phyloP scores from a whole-genome alignment of 2,329 filamentous ascomycete species.

The Helicocarpus griseus region DNA sequence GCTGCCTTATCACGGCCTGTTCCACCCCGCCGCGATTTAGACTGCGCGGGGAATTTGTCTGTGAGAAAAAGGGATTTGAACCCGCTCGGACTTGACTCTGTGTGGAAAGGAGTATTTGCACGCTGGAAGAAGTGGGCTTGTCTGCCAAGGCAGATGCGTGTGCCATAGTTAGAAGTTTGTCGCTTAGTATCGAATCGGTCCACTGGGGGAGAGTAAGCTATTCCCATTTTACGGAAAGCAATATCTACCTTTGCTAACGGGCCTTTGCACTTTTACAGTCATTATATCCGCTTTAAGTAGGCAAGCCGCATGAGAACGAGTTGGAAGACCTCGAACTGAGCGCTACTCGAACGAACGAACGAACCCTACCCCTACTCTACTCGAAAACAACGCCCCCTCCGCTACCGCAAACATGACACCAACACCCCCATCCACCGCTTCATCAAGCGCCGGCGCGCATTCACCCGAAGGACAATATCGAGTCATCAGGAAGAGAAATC shows the following conservation, averaged over 20 bases:
- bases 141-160: not conserved
- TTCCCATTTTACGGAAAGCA: not conserved
- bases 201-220: not conserved
- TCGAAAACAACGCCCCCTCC: not conserved
- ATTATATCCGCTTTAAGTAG: not conserved
- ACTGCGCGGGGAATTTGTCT: too few species aligned
- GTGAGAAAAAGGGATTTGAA: too few species aligned
- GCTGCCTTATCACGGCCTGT: too few species aligned
- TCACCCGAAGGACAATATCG: slow-evolving; percentile 81
- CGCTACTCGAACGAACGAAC: not conserved
- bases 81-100: not conserved
- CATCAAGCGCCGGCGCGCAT: slow-evolving; percentile 61
- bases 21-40: too few species aligned
- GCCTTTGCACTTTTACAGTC: not conserved
- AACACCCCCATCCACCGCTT: slow-evolving; percentile 48
- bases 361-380: not conserved
- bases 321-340: not conserved
- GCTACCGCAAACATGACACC: slow-evolving; percentile 26
- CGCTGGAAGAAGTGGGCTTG: not conserved
- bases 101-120: not conserved
- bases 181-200: not conserved
- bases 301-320: not conserved
- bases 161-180: not conserved
- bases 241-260: not conserved
- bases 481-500: slow-evolving; percentile 83